Evolutionary conservation across 2,329 filamentous ascomycete species (phyloP), one percentile per base, ranked within the genome.

Genomic region (Claviceps pazoutovae): DNA sequence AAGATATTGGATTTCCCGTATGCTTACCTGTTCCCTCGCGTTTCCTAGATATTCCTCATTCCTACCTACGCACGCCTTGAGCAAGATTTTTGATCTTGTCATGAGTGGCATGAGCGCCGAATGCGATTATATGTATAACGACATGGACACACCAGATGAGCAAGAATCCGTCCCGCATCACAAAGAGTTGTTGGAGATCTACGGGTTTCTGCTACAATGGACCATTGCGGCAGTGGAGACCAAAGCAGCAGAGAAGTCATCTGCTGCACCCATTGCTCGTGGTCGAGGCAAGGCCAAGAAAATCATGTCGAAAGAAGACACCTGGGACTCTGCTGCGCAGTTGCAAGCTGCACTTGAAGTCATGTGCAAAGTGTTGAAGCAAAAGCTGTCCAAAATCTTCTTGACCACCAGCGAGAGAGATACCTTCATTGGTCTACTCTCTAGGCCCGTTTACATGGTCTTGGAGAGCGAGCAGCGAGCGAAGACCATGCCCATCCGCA

Each of bases 361-460:
- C 34, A 97, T 98, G 88, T 91, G 88, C 72, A 96, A 95, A 66
- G 89, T 95, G 48, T 75, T 98, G 68, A 94, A 89, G 68, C 72
- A 96, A 63, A 96, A 95, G 71, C 75, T 98, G 48, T 81, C 85
- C 59, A 89, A 88, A 63, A 91, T 98, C 55, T 98, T 98, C 64
- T 70, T 97, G 55, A 98, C 93, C 0, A 98, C 93, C 0, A 95
- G 91, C 47, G 93, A 98, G 68, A 80, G 91, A 55, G 93, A 98
- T 63, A 96, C 89, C 0, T 96, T 98, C 61, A 85, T 98, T 55
- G 83, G 86, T 51, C 75, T 98, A 0, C 85, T 98, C 59, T 97
- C 93, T 0, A 79, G 93, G 41, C 90, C 93, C 1, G 86, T 95
- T 11, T 98, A 97, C 67, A 80, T 96, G 68, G 79, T 98, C 23